Conservation (phyloP, 129 eudicot species). For the Arctium lappa region DNA sequence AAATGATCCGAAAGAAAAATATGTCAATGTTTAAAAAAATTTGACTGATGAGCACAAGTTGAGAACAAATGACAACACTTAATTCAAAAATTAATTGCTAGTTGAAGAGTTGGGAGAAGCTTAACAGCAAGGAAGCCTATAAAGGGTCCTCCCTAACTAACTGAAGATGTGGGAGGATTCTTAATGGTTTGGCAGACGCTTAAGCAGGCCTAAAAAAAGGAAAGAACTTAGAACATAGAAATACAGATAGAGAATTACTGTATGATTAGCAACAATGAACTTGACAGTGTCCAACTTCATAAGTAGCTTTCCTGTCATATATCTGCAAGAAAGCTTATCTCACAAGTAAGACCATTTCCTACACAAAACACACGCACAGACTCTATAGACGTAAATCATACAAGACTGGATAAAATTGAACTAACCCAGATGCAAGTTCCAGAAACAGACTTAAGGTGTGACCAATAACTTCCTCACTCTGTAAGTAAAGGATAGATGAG, state of each 20-base stretch:
- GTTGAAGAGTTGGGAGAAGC: neutral
- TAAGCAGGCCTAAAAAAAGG: conserved; percentile 2
- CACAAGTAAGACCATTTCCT: conserved; percentile 2
- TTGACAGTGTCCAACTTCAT: conserved; percentile 90
- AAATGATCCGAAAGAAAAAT: neutral
- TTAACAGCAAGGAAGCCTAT: neutral
- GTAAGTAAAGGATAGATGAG: conserved; percentile 30
- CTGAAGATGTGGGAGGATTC: neutral
- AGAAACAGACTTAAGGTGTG: conserved; percentile 88
- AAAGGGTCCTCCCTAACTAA: neutral
- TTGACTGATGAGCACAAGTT: neutral
- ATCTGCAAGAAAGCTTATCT: conserved; percentile 47
- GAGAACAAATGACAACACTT: neutral
- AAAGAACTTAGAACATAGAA: neutral
- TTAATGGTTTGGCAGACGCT: neutral
- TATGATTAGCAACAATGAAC: conserved; percentile 81
- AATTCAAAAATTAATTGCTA: neutral
- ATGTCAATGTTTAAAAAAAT: neutral
- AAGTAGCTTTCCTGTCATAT: conserved; percentile 91
- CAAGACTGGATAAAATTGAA: conserved; percentile 6
- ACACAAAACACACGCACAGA: conserved; percentile 2
- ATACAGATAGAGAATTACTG: conserved; percentile 42
- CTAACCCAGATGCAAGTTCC: conserved; percentile 98
- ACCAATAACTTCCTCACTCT: conserved; percentile 93
- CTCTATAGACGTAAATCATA: neutral